phyloP scores from a whole-genome alignment of 2,329 filamentous ascomycete species.

The Apiospora arundinis region DNA sequence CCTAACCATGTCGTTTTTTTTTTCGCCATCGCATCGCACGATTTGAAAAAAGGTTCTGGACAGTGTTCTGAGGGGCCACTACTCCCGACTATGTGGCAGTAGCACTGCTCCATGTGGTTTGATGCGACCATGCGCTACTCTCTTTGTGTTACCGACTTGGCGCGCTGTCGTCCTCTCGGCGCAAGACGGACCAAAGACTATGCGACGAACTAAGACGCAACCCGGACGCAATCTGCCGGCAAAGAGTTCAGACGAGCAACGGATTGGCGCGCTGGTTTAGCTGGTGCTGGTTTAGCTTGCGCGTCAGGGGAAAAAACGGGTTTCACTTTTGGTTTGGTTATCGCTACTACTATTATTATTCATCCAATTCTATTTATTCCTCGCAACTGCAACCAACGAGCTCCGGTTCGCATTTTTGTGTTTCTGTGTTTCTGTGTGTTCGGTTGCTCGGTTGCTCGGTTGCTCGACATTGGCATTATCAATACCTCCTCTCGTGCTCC shows the following conservation, averaged over 20 bases:
- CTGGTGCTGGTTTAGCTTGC: conserved; percentile 6
- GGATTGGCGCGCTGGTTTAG: neutral
- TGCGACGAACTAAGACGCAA: neutral
- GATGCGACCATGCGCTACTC: neutral
- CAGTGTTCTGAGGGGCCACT: neutral
- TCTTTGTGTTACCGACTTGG: neutral
- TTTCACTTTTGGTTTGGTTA: neutral
- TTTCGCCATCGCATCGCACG: conserved; percentile 13
- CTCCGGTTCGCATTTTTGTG: neutral
- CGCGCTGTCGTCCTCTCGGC: conserved; percentile 1
- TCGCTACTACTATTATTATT: neutral
- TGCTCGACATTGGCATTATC: neutral
- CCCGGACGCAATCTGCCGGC: neutral
- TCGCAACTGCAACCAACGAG: neutral
- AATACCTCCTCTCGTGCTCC: neutral
- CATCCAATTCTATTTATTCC: neutral
- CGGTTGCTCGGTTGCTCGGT: neutral
- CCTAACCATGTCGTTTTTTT: neutral
- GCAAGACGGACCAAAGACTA: conserved; percentile 5
- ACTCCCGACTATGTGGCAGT: neutral
- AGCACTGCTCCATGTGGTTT: conserved; percentile 14
- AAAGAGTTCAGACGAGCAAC: conserved; percentile 14
- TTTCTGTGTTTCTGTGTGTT: neutral
- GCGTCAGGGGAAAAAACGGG: conserved; percentile 8
- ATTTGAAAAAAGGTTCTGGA: neutral